Evolutionary conservation across 2,329 filamentous ascomycete genomes (phyloP), one percentile per base, ranked within the genome.

Genomic region (Tolypocladium ovalisporum): DNA sequence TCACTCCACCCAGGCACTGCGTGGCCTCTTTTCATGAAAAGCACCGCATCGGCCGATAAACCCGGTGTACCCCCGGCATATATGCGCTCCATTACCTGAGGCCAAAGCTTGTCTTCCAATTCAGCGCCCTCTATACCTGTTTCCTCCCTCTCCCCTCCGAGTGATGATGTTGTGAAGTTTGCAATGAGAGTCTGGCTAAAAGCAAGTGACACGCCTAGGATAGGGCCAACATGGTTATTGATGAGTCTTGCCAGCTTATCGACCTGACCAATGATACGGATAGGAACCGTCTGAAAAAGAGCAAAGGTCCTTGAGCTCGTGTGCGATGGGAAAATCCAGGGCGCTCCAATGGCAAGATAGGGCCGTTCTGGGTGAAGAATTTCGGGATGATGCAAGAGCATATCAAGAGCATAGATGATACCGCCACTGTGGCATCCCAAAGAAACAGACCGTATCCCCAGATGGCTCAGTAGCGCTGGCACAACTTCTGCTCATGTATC

Each of bases 391-490:
- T 24, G n/a, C 40, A 42, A n/a, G 37, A 40, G 37, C 19, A 57
- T 44, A 58, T 70, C 66, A 40, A 71, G 62, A 9, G 67, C 68
- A 58, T 64, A 70, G 53, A 71, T 49, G 37, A 65, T 63, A 37
- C 69, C 70, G 58, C 62, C 66, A 56, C 66, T 70, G 34, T 70
- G 69, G 47, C 64, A 62, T 44, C 57, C 66, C 15, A 70, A 15
- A 8, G 63, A 64, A 15, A 71, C 63, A 56, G 70, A 64, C 8
- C 47, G 54, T 34, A 74, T 66, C 15, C 44, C 52, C 12, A 75
- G 67, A 56, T 71, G 70, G 24, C 62, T 35, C 12, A 74, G 62
- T 5, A 74, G 63, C 1, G 66, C 67, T 10, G 64, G 59, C n/a
- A 71, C 63, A 19, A 66, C 62, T 40, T 66, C 68, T 40, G 64